These are phyloP conservation scores for Diaporthe amygdali DNA, from an alignment of 2,329 filamentous ascomycete genomes.

Conservation along the genomic window DNA sequence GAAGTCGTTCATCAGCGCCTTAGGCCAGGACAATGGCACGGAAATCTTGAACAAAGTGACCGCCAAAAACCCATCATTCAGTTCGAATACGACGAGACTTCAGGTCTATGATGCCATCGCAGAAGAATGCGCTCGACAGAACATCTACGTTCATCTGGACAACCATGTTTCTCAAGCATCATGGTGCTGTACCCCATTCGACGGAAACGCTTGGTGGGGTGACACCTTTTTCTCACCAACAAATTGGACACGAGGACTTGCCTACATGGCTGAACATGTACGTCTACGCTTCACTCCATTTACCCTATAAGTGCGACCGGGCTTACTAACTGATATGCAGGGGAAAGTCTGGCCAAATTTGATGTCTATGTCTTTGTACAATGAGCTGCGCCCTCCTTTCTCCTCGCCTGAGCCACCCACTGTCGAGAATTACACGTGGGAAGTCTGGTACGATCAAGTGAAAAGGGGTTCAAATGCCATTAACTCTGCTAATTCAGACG, in stretches of 20 bases:
- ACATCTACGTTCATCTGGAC: slow-evolving; percentile 64
- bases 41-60: slow-evolving; percentile 57
- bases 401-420: slow-evolving; percentile 35
- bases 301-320: slow-evolving; percentile 26
- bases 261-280: slow-evolving; percentile 66
- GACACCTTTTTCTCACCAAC: slow-evolving; percentile 62
- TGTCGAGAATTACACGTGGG: slow-evolving; percentile 57
- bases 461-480: slow-evolving; percentile 54
- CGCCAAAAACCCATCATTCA: slow-evolving; percentile 62
- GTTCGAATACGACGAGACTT: slow-evolving; percentile 57
- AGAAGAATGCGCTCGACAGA: slow-evolving; percentile 57
- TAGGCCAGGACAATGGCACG: slow-evolving; percentile 59
- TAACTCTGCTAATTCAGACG: slow-evolving; percentile 53
- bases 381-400: slow-evolving; percentile 54
- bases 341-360: slow-evolving; percentile 53
- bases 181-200: slow-evolving; percentile 62
- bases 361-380: slow-evolving; percentile 57
- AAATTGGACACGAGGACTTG: slow-evolving; percentile 65
- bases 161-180: slow-evolving; percentile 64
- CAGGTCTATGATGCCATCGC: slow-evolving; percentile 68
- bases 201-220: slow-evolving; percentile 67
- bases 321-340: slow-evolving; percentile 32
- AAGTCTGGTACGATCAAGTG: slow-evolving; percentile 57
- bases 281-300: slow-evolving; percentile 28
- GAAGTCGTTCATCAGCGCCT: slow-evolving; percentile 48